Evolutionary conservation across 2,329 filamentous ascomycete species (phyloP).

Genomic region (Xylaria sp.): DNA sequence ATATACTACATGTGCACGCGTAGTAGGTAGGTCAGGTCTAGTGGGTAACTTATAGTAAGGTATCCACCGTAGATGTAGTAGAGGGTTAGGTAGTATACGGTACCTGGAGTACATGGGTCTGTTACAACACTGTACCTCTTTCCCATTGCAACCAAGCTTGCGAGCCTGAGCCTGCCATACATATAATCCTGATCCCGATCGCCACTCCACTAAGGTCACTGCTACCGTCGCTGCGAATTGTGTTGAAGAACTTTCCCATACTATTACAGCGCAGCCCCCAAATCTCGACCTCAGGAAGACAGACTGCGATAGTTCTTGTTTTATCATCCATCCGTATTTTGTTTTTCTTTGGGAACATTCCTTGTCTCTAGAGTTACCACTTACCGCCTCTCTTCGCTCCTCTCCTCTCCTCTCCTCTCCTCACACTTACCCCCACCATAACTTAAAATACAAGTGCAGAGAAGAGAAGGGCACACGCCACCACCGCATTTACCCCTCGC

Average conservation of each 20-base stretch:
- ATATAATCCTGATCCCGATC: slow-evolving; percentile 39
- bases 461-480: background rate
- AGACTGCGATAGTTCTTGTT: slow-evolving; percentile 24
- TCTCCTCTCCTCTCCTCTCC: background rate
- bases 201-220: slow-evolving; percentile 34
- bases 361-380: background rate
- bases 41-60: too few species aligned
- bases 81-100: background rate
- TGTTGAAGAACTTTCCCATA: slow-evolving; percentile 24
- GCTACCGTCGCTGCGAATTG: background rate
- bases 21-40: too few species aligned
- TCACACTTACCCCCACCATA: background rate
- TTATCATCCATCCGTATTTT: slow-evolving; percentile 19
- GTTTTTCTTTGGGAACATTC: slow-evolving; percentile 14
- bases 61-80: background rate
- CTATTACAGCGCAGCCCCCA: slow-evolving; percentile 9
- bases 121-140: slow-evolving; percentile 1
- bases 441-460: background rate
- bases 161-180: slow-evolving; percentile 3
- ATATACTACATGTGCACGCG: background rate
- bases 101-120: slow-evolving; percentile 5
- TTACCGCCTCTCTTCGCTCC: background rate
- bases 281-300: slow-evolving; percentile 12
- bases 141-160: slow-evolving; percentile 8
- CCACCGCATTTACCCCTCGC: slow-evolving; percentile 31